Evolutionary conservation across 1,139 yeast species (phyloP).

Genomic region (Suhomyces maxii): DNA sequence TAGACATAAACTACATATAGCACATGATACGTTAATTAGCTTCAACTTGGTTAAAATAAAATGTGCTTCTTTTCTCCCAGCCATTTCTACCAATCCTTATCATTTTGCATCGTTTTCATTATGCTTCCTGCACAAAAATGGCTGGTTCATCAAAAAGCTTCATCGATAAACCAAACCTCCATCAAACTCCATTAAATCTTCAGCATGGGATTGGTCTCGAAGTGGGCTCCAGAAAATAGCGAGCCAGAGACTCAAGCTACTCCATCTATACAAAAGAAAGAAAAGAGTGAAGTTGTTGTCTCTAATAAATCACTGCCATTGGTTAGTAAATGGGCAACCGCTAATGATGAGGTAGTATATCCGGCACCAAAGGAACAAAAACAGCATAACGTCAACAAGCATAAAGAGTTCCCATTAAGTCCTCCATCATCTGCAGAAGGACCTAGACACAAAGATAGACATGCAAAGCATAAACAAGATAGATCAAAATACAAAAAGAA

Average conservation of each 20-base stretch:
- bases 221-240: conserved; percentile 38
- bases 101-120: background rate
- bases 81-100: too few species aligned
- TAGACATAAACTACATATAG: too few species aligned
- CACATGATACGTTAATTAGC: too few species aligned
- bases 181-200: background rate
- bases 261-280: conserved; percentile 1
- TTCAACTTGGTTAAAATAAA: too few species aligned
- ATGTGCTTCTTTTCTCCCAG: too few species aligned
- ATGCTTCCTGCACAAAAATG: background rate
- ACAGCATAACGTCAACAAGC: background rate
- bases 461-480: background rate
- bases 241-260: conserved; percentile 20
- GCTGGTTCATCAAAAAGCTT: too few species aligned
- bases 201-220: conserved; percentile 36
- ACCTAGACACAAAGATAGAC: background rate
- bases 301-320: conserved; percentile 17
- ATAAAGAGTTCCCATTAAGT: background rate
- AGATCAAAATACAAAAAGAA: conserved; percentile 2
- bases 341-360: conserved; percentile 5
- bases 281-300: conserved; percentile 13
- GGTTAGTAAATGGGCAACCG: conserved; percentile 34
- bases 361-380: background rate
- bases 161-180: background rate
- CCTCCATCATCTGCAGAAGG: conserved; percentile 5